phyloP scores from a whole-genome alignment of 108 stramenopile species.

The Asterionellopsis glacialis region DNA sequence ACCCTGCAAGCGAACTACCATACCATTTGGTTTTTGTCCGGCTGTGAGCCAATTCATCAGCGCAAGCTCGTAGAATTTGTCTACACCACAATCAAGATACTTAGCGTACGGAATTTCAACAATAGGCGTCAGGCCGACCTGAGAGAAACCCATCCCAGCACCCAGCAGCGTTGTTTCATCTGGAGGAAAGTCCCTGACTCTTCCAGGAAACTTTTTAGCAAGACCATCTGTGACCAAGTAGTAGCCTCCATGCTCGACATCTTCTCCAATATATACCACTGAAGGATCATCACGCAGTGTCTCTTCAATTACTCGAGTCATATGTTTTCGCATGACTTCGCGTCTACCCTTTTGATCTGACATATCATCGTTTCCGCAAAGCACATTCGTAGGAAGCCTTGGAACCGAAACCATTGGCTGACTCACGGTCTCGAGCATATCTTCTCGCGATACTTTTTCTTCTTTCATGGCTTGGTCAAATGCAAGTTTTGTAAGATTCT shows the following conservation, averaged over 20 bases:
- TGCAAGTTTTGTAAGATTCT: conserved; percentile 10
- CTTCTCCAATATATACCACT: conserved; percentile 83
- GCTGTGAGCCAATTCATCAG: conserved; percentile 69
- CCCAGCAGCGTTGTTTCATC: conserved; percentile 86
- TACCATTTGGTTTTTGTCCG: conserved; percentile 55
- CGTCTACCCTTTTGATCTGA: conserved; percentile 17
- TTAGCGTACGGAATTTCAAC: conserved; percentile 90
- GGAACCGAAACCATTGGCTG: conserved; percentile 31
- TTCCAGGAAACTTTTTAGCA: conserved; percentile 39
- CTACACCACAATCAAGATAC: conserved; percentile 84
- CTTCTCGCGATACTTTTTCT: conserved; percentile 62
- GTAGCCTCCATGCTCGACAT: conserved; percentile 86
- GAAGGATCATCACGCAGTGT: conserved; percentile 35
- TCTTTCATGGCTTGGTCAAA: conserved; percentile 64
- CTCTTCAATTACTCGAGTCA: conserved; percentile 69
- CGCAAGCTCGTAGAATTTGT: conserved; percentile 81
- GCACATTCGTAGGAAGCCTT: no score
- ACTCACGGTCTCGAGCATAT: conserved; percentile 55
- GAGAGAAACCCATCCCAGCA: conserved; percentile 72
- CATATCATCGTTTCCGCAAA: no score
- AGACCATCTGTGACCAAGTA: conserved; percentile 84
- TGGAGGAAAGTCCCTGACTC: conserved; percentile 83
- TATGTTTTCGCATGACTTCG: conserved; percentile 83
- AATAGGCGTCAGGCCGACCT: conserved; percentile 72
- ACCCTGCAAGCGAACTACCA: conserved; percentile 79